Base-by-base conservation (phyloP, 257 asterid species). In the Marsdenia floribunda region DNA sequence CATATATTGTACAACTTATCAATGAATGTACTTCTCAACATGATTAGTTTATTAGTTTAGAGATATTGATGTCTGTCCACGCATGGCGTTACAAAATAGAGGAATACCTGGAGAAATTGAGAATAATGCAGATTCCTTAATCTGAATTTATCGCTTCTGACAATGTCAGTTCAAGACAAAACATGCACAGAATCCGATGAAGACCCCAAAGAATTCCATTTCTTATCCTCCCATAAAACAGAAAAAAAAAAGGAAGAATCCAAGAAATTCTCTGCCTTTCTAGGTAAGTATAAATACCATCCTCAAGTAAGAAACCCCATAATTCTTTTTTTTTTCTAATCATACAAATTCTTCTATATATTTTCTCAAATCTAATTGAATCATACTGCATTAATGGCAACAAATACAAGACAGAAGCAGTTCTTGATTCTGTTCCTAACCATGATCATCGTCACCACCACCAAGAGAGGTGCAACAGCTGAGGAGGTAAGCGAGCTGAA, bases 351-450 rank as follows among this genome's bases (percentile, higher is more conserved):
- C 76, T 37, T 71, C n/a, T n/a, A n/a, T n/a, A 9, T 58, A 3
- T 10, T 2, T 68, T 6, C 33, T 15, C 15, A 35, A 7, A 65
- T 8, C 42, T 35, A 47, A 60, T 12, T 3, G 1, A 10, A 16
- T 37, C 6, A 65, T 73, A 57, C n/a, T 3, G 2, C 60, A 19
- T 40, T 40, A 40, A 49, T 71, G 74, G 72, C 59, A 26, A 73
- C 72, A 68, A 49, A 5, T 15, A 68, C 61, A 37, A 8, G 18
- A 44, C 8, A 44, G 16, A 24, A 35, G 5, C 50, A 68, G 19
- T 64, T 42, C 61, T 19, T 66, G 59, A 33, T 76, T 46, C 33
- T 61, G 52, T 63, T 71, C 68, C 33, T 71, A 33, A 6, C 71
- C 65, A 52, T 40, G 18, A 33, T 75, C 77, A 54, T 60, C 26